Evolutionary conservation across 768 basidiomycete species (phyloP), one percentile per base, ranked within the genome.

Genomic region (Pleurotus ostreatus): DNA sequence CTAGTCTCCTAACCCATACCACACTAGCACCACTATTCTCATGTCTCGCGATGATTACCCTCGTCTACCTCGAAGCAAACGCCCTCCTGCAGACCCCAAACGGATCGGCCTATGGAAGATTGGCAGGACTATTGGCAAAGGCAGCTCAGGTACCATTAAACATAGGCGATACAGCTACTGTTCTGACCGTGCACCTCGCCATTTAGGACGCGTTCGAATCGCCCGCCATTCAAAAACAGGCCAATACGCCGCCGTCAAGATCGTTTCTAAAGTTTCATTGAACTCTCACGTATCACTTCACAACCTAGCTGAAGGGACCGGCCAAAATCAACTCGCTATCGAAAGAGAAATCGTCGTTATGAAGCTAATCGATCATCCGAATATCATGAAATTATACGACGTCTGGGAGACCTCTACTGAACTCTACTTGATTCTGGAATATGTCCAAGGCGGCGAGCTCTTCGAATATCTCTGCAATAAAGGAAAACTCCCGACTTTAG

Each of bases 311-410:
- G 86, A 88, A 56, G 83, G 89, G 59, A 79, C 87, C 11, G 91
- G 93, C 64, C 88, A 87, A 62, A 83, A 82, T 58, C 79, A 86
- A 59, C 82, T 91, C 57, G 84, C 87, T 47, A 85, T 97, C 59
- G 91, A 96, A 69, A 83, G 94, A 59, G 95, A 98, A 71, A 96
- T 97, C 51, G 92, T 95, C 58, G 87, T 97, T 65, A 95, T 98
- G 94, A 98, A 97, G 70, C 84, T 97, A 59, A 88, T 97, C 62
- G 88, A 95, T 60, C 94, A 98, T 66, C 94, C 94, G 2, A 94
- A 96, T 69, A 85, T 98, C 61, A 84, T 97, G 82, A 87, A 85
- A 56, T 82, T 98, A 25, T 95, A 94, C 74, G 95, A 98, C 66
- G 94, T 98, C 60, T 98, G 92, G 93, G 94, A 98, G 72, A 94